Evolutionary conservation across 1,284 basidiomycete species (phyloP), one percentile per base, ranked within the genome.

Genomic region (Schizophyllum commune): DNA sequence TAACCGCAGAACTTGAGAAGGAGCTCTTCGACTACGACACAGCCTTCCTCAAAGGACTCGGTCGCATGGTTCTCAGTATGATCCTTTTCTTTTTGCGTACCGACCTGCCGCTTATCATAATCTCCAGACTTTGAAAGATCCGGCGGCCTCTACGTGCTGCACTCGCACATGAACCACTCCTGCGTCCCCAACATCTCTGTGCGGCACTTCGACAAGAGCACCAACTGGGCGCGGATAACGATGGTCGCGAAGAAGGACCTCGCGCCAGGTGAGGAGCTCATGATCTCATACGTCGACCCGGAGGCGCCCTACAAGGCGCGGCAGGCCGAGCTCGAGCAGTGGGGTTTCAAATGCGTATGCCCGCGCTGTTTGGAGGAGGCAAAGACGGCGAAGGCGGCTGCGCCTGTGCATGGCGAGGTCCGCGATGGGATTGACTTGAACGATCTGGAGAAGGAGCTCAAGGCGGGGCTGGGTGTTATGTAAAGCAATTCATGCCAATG

Each of bases 151-250:
- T 96, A 95, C 73, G 80, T 83, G 6, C 80, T 96, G 8, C 93
- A 96, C 72, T 89, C 91, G 1, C 92, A 95, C 69, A 72, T 96
- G 52, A 96, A 96, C 73, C 94, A 96, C 71, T 82, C 81, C 15
- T 96, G 93, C 73, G 71, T 74, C 4, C 92, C 94, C 0, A 94
- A 93, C 70, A 67, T 90, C 55, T 87, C 88, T 47, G 85, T 91
- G 21, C 84, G 83, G 19, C 93, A 88, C 69, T 73, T 84, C 63
- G 79, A 90, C 71, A 82, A 83, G 65, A 83, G 84, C 61, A 81
- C 79, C 21, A 79, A 83, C 15, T 82, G 85, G 63, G 82, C 84
- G 22, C 84, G 88, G 54, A 87, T 93, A 66, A 85, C 87, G 0
- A 72, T 92, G 34, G 70, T 92, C n/a, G 88, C 92, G 1, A 79